Base-by-base conservation (phyloP, 768 basidiomycete species). In the Mycena amicta region DNA sequence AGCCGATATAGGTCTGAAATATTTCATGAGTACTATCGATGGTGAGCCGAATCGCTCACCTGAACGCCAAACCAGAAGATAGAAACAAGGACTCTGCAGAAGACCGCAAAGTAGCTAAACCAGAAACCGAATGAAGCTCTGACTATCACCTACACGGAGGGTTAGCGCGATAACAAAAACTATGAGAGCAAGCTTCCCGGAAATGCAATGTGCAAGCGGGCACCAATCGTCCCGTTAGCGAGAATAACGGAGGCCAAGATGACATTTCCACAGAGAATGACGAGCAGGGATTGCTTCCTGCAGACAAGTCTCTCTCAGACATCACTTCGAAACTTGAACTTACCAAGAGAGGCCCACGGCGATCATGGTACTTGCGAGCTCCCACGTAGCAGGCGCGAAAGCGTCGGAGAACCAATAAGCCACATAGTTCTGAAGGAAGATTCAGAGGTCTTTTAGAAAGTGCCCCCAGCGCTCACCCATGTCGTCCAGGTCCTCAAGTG, bases 41-140 rank as follows among this genome's bases (percentile, higher is more conserved):
- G 41, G 20, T 11, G 20, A 43, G 20, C 4, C 16, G 54, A 37
- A 47, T 59, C n/a, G 61, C 67, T 63, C 47, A 84, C 86, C 78
- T 88, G 88, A n/a, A 90, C 80, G 6, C 84, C 85, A 59, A 90
- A 90, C 90, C 92, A 94, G 70, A 93, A 90, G 81, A 92, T 83
- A 31, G 89, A 79, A 23, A 93, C 80, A n/a, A 92, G 73, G 40
- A 86, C 81, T 20, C 92, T 83, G 62, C 89, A 90, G 57, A 93
- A 69, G 45, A 95, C 89, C 57, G 84, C 86, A 71, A 93, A 93
- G 72, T 93, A 94, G 68, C 90, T 90, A 65, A 94, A 83, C 85
- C 89, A 94, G 75, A 93, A 94, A 2, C 93, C 93, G 64, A 94
- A 91, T 0, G 89, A 92, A 2, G 92, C 92, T 16, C 93, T 80